phyloP scores from a whole-genome alignment of 2,329 filamentous ascomycete species.

The Sporothrix luriei region DNA sequence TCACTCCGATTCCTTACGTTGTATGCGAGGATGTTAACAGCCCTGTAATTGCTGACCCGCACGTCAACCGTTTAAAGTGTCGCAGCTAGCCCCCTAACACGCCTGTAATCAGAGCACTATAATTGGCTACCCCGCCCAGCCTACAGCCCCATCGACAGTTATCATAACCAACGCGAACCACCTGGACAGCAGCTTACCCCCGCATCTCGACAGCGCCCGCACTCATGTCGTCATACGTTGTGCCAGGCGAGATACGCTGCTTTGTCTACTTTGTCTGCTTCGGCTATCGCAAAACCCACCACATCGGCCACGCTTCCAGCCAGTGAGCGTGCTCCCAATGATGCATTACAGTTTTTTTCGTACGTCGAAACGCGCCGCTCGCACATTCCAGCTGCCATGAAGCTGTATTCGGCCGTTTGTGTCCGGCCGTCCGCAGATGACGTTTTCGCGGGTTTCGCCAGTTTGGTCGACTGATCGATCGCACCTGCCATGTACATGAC shows the following conservation, averaged over 20 bases:
- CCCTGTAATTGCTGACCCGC: too few relatives aligned
- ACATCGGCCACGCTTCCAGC: conserved; percentile 21
- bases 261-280: background rate
- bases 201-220: conserved; percentile 2
- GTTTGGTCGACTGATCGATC: conserved; percentile 2
- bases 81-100: conserved; percentile 2
- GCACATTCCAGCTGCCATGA: background rate
- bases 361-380: conserved; percentile 1
- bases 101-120: conserved; percentile 15
- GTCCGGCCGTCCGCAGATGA: conserved; percentile 9
- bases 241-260: conserved; percentile 21
- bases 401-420: background rate
- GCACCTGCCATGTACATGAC: conserved; percentile 11
- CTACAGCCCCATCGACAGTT: conserved; percentile 3
- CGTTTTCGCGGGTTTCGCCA: background rate
- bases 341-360: conserved; percentile 25
- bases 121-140: conserved; percentile 25
- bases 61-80: background rate
- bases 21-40: too few relatives aligned
- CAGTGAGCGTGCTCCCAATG: conserved; percentile 30
- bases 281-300: background rate
- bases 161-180: conserved; percentile 17
- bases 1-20: too few relatives aligned
- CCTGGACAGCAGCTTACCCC: background rate
- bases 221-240: conserved; percentile 32